Percentiles rank a stretch among this genome's conserved stretches.
Evolutionary conservation across 805 yeast species (phyloP).

Genomic region (Saccharomycopsis guyanensis): DNA sequence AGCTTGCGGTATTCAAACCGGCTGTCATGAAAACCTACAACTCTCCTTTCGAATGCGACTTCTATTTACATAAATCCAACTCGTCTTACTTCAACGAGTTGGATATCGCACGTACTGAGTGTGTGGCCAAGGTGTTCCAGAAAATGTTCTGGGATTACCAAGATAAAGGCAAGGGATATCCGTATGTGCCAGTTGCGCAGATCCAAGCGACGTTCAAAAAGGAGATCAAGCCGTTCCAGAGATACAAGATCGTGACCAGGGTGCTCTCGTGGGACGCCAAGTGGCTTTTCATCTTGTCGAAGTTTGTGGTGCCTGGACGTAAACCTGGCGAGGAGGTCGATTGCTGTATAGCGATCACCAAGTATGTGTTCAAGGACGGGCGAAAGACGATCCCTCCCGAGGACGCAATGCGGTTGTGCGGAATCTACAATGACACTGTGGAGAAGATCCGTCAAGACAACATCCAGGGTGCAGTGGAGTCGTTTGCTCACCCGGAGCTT

Average conservation of each 20-base stretch:
- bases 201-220: slow-evolving; percentile 59
- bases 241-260: slow-evolving; percentile 47
- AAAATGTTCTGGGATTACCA: slow-evolving; percentile 41
- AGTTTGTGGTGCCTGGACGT: slow-evolving; percentile 39
- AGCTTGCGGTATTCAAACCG: slow-evolving; percentile 35
- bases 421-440: slow-evolving; percentile 46
- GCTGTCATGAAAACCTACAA: slow-evolving; percentile 44
- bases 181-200: slow-evolving; percentile 73
- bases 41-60: slow-evolving; percentile 75
- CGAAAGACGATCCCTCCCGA: slow-evolving; percentile 66
- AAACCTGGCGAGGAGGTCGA: slow-evolving; percentile 24
- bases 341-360: slow-evolving; percentile 55
- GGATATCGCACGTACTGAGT: slow-evolving; percentile 67
- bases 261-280: slow-evolving; percentile 80
- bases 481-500: background rate
- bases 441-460: slow-evolving; percentile 35
- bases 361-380: slow-evolving; percentile 74
- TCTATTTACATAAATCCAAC: slow-evolving; percentile 82
- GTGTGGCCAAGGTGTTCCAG: slow-evolving; percentile 51
- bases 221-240: slow-evolving; percentile 64
- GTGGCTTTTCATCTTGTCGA: slow-evolving; percentile 69
- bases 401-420: slow-evolving; percentile 49
- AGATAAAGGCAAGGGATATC: slow-evolving; percentile 33
- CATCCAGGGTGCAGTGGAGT: slow-evolving; percentile 1
- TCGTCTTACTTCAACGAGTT: slow-evolving; percentile 77